Conservation (phyloP, 345 rosid species). For the Pugionium dolabratum region DNA sequence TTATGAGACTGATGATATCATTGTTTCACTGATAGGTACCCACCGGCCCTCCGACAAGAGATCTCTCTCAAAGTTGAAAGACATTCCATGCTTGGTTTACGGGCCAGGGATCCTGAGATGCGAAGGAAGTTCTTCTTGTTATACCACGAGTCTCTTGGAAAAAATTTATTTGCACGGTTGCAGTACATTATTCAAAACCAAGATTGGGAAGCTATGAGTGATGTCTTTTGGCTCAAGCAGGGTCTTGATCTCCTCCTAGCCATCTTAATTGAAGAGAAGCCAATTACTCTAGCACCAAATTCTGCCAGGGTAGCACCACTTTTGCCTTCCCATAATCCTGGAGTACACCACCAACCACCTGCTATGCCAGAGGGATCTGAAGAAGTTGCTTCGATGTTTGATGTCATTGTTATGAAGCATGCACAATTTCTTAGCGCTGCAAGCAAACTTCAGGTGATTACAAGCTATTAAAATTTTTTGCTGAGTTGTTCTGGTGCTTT, state of each 20-base stretch:
- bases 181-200: constrained; percentile 83
- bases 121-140: constrained; percentile 80
- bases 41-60: constrained; percentile 70
- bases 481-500: constrained; percentile 16
- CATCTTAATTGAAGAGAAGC: constrained; percentile 74
- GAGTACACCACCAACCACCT: constrained; percentile 52
- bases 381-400: constrained; percentile 73
- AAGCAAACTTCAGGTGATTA: constrained; percentile 86
- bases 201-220: constrained; percentile 98
- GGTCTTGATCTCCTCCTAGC: constrained; percentile 98
- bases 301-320: constrained; percentile 85
- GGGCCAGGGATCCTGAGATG: constrained; percentile 90
- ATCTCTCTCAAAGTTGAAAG: constrained; percentile 94
- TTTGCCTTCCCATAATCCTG: constrained; percentile 54
- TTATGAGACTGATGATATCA: constrained; percentile 33
- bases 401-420: constrained; percentile 73
- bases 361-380: constrained; percentile 62
- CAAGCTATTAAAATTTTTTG: neutral
- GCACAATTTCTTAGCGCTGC: constrained; percentile 73
- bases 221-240: constrained; percentile 99
- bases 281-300: constrained; percentile 92
- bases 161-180: constrained; percentile 73
- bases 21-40: constrained; percentile 56
- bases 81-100: constrained; percentile 93
- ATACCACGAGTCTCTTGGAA: constrained; percentile 78